Base-by-base conservation (phyloP, 148 eudicot species). In the Silene latifolia region DNA sequence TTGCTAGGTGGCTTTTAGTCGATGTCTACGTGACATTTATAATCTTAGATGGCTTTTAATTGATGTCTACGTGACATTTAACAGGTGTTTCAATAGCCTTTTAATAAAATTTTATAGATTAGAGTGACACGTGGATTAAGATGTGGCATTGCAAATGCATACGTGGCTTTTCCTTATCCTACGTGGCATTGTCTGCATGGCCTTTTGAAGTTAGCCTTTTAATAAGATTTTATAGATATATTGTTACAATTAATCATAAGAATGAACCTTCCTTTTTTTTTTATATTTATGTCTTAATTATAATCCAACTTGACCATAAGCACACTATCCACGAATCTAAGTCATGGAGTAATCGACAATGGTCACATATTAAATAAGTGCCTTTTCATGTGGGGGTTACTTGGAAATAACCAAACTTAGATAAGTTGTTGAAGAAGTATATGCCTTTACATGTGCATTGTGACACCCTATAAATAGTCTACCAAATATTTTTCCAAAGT, bases 341-440 rank as follows among this genome's bases (percentile, higher is more conserved):
- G 42, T 24, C 72, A 69, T 21, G 42, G 21, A 51, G 61, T 51
- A 15, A 51, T 70, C 42, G 73, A 70, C 73, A 25, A 24, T 70
- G 44, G 27, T 44, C 58, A 68, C 56, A 19, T 47, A 48, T 69
- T 1, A 69, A 13, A 51, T 54, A 20, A 70, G 20, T 51, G 42
- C 61, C 35, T 70, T 68, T 70, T 51, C 61, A 70, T 70, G 60
- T 54, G 61, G 7, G 54, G 35, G 61, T 69, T 70, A 59, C 54
- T 70, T 54, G 60, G 32, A 51, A 51, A 51, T 27, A n/a, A 17
- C 71, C 71, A 10, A 44, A n/a, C 24, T 3, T 14, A 70, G 27
- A 20, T 20, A 24, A 39, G 39, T 53, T 51, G 61, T 25, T 48
- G 11, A 20, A 19, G 17, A 29, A 64, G 44, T 27, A 27, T n/a